Conservation (phyloP, 495 filamentous ascomycete genomes). For the Xylaria venustula region DNA sequence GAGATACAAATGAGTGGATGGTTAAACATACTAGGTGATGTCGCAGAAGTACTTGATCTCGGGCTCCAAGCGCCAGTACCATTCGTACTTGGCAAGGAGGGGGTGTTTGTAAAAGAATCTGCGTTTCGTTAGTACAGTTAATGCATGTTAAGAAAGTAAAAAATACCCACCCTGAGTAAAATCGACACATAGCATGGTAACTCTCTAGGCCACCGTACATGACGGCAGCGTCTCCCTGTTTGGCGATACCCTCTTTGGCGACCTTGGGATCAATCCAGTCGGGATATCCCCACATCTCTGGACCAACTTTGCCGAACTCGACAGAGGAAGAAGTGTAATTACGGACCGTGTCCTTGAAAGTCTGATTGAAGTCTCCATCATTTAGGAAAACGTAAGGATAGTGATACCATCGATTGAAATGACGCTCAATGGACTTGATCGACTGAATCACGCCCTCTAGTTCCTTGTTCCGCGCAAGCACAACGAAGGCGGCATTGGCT, state of each 20-base stretch:
- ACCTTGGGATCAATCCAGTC: slow-evolving; percentile 94
- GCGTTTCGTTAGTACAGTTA: slow-evolving; percentile 21
- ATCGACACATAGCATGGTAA: slow-evolving; percentile 97
- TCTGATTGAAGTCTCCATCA: slow-evolving; percentile 91
- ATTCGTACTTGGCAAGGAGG: slow-evolving; percentile 93
- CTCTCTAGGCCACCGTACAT: slow-evolving; percentile 99
- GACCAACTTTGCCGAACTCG: slow-evolving; percentile 93
- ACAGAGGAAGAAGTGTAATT: slow-evolving; percentile 86
- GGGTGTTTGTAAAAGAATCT: slow-evolving; percentile 99
- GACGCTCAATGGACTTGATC: slow-evolving; percentile 94
- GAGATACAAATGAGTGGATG: not conserved
- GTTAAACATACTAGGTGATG: slow-evolving; percentile 86
- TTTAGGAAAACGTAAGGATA: slow-evolving; percentile 99
- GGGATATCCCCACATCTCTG: slow-evolving; percentile 91
- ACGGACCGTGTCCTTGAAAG: slow-evolving; percentile 81
- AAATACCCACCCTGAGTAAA: slow-evolving; percentile 84
- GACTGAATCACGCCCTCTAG: slow-evolving; percentile 94
- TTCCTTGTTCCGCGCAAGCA: slow-evolving; percentile 95
- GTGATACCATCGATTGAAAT: slow-evolving; percentile 99
- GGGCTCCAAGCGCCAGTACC: slow-evolving; percentile 99
- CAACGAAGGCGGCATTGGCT: slow-evolving; percentile 93
- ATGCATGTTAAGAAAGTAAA: not conserved
- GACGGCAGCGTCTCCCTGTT: slow-evolving; percentile 96
- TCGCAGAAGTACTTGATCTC: slow-evolving; percentile 99
- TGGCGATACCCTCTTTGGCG: slow-evolving; percentile 89